Evolutionary conservation across 202 grass and related monocot genomes (phyloP), one percentile per base, ranked within the genome.

Genomic region (Carex arenaria): DNA sequence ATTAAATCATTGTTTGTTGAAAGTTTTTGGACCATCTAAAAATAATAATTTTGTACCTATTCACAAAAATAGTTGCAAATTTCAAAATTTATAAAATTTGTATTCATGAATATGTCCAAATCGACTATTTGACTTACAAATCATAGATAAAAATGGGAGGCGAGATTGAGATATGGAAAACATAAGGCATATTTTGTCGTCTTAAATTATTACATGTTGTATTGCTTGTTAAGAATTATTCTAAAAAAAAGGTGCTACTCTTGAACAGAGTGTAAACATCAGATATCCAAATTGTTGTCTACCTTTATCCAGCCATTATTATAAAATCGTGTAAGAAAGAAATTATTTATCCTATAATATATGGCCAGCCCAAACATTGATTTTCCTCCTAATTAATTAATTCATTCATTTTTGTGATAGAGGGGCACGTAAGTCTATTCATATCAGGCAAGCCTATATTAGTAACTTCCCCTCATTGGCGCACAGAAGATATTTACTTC

Each of bases 351-450:
- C 17, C 5, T n/a, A n/a, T 43, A 70, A 19, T 19, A 70, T 19
- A 45, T 11, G 15, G 23, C 5, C 9, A 4, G 45, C 18, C 72
- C 53, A 3, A 78, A 38, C 73, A 19, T 57, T 76, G 49, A 77
- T 57, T 57, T 57, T 53, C 15, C 30, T 59, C 73, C 15, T 7
- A 30, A 53, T 68, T 55, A 20, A 82, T 64, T 7, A 30, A 53
- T 68, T 55, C 38, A 82, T 64, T 15, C 17, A 49, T 82, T 13
- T 12, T 59, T 6, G 45, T 23, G 61, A 64, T 53, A 55, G 59
- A 81, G 63, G 80, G 80, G 45, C 10, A 82, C 10, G 43, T 53
- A 19, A 15, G 80, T 69, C 22, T 69, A 67, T 69, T 82, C 42
- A 55, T 40, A 38, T 47, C 4, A 52, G 2, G 45, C 2, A 54